Conservation (phyloP, 495 filamentous ascomycete species). For the Talaromyces adpressus region DNA sequence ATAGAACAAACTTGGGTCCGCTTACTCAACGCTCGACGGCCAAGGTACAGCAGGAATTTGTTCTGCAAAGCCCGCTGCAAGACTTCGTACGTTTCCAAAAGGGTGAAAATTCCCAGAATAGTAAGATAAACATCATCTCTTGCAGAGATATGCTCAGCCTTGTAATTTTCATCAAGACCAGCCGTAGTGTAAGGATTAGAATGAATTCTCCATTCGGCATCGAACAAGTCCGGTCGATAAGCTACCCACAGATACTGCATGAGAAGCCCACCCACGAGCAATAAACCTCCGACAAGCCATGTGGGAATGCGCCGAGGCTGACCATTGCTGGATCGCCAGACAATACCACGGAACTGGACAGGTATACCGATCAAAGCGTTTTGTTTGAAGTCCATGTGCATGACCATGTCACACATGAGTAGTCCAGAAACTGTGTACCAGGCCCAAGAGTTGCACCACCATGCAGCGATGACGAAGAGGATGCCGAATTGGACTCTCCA, state of each 20-base stretch:
- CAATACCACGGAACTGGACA: not conserved
- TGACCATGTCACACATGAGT: conserved; percentile 23
- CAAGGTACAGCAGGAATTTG: conserved; percentile 8
- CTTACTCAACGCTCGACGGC: conserved; percentile 5
- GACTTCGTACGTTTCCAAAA: conserved; percentile 21
- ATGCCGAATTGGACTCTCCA: conserved; percentile 24
- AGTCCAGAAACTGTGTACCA: conserved; percentile 28
- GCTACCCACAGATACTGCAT: conserved; percentile 29
- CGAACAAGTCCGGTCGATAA: conserved; percentile 17
- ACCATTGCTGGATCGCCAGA: not conserved
- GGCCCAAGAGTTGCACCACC: conserved; percentile 32
- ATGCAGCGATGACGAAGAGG: conserved; percentile 26
- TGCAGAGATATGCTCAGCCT: conserved; percentile 18
- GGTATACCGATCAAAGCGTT: conserved; percentile 14
- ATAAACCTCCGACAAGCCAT: conserved; percentile 15
- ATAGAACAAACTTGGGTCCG: not conserved
- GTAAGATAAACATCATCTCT: conserved; percentile 28
- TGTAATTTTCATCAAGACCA: conserved; percentile 14
- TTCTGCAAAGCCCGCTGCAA: conserved; percentile 18
- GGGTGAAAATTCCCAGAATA: conserved; percentile 22
- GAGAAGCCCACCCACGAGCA: conserved; percentile 18
- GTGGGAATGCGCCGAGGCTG: conserved; percentile 10
- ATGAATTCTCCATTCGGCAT: conserved; percentile 23
- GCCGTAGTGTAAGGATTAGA: conserved; percentile 24
- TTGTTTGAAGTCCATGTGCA: conserved; percentile 26